Percentiles rank a stretch among this genome's conserved stretches.
These are phyloP conservation scores for Kitagawia praeruptora DNA, from an alignment of 129 eudicot genomes.

Conservation along the genomic window DNA sequence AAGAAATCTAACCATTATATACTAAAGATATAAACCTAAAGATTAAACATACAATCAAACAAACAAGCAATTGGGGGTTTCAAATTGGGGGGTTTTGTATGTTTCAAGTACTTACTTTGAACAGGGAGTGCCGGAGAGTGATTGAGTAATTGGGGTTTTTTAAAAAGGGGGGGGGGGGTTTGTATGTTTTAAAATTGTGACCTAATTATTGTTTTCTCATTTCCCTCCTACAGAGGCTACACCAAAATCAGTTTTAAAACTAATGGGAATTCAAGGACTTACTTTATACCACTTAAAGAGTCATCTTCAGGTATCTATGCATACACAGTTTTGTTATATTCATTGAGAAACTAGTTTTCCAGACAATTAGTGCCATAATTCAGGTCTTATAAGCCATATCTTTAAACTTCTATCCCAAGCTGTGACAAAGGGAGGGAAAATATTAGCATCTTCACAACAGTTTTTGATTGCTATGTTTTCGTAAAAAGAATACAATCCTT, in stretches of 20 bases:
- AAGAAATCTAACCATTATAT: too few relatives aligned
- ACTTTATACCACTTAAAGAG: slow-evolving; percentile 92
- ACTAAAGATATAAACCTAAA: too few relatives aligned
- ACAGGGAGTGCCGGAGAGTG: too few relatives aligned
- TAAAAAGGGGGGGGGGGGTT: too few relatives aligned
- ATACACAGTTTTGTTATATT: not conserved
- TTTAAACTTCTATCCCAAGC: not conserved
- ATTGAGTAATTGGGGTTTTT: too few relatives aligned
- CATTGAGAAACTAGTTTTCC: not conserved
- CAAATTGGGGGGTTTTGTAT: too few relatives aligned
- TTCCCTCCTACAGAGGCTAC: slow-evolving; percentile 72
- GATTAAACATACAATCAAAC: too few relatives aligned
- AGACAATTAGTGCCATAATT: not conserved
- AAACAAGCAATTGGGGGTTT: too few relatives aligned
- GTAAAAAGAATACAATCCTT: not conserved
- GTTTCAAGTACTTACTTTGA: too few relatives aligned
- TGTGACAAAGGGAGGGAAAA: not conserved
- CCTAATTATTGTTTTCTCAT: slow-evolving; percentile 15
- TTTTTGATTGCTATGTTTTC: not conserved
- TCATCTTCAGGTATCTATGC: slow-evolving; percentile 72
- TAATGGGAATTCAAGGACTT: slow-evolving; percentile 94
- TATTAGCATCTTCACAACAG: not conserved
- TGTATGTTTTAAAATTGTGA: too few relatives aligned
- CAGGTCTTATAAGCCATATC: not conserved
- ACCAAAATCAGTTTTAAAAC: slow-evolving; percentile 88